Evolutionary conservation across 768 basidiomycete genomes (phyloP).

Genomic region (Tubosaeta sp.): DNA sequence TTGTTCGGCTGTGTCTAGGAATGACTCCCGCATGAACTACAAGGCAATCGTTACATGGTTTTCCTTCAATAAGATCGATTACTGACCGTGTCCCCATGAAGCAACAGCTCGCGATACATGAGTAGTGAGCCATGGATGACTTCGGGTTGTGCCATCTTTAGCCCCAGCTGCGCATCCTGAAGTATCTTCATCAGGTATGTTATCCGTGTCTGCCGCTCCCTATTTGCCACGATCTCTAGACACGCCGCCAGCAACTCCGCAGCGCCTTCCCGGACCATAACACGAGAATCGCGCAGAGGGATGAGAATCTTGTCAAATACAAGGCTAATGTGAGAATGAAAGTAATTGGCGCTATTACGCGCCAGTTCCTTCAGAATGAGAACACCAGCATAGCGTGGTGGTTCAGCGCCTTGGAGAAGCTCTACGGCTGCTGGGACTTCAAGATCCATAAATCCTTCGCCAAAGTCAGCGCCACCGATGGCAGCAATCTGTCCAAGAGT

Average conservation of each 20-base stretch:
- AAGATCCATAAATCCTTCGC: conserved; percentile 84
- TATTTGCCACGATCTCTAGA: conserved; percentile 75
- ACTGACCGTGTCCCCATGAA: conserved; percentile 92
- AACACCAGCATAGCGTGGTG: conserved; percentile 88
- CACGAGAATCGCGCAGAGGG: conserved; percentile 82
- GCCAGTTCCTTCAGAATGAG: conserved; percentile 93
- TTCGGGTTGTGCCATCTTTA: conserved; percentile 79
- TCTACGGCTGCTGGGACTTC: conserved; percentile 85
- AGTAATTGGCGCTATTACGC: conserved; percentile 79
- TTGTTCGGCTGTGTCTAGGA: conserved; percentile 82
- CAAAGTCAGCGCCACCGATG: conserved; percentile 78
- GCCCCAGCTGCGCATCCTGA: conserved; percentile 78
- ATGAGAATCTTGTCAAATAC: conserved; percentile 93
- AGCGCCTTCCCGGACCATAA: conserved; percentile 89
- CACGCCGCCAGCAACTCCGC: conserved; percentile 92
- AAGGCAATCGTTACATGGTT: conserved; percentile 2
- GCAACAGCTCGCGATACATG: conserved; percentile 84
- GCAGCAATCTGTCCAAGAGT: conserved; percentile 84
- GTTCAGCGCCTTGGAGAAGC: conserved; percentile 71
- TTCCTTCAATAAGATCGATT: background rate
- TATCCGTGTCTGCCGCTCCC: conserved; percentile 64
- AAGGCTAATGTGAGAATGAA: conserved; percentile 80
- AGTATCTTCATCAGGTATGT: conserved; percentile 78
- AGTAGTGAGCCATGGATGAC: conserved; percentile 89
- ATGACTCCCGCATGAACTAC: conserved; percentile 86